phyloP scores from a whole-genome alignment of 202 grass and related monocot species.

The Bolboschoenoplectus hybrid region DNA sequence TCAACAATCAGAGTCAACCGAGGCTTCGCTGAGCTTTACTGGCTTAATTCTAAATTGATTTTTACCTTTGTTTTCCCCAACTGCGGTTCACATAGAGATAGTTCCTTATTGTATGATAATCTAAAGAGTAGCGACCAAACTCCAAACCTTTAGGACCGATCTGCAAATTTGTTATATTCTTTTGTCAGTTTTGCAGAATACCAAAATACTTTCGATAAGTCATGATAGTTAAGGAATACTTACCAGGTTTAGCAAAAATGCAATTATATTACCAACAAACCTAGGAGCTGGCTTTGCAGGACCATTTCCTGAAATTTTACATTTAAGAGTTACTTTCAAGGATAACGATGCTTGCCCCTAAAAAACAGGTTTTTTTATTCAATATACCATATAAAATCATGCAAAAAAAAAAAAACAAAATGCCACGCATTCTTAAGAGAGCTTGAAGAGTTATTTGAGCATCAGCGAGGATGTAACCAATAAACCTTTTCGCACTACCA shows the following conservation, averaged over 20 bases:
- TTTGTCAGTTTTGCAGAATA: constrained; percentile 29
- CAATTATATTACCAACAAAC: constrained; percentile 80
- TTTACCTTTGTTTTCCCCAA: constrained; percentile 78
- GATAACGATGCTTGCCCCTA: background rate
- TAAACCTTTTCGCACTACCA: background rate
- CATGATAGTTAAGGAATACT: constrained; percentile 20
- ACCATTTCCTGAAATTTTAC: constrained; percentile 62
- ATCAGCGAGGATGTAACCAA: background rate
- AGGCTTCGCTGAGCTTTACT: background rate
- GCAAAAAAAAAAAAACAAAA: background rate
- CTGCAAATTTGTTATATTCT: constrained; percentile 45
- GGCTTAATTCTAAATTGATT: background rate
- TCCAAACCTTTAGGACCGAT: constrained; percentile 88
- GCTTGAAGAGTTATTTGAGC: background rate
- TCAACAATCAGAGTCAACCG: background rate
- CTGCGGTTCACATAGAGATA: constrained; percentile 74
- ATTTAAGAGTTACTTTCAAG: background rate
- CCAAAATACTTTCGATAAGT: background rate
- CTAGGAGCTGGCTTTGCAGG: constrained; percentile 73
- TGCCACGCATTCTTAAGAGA: background rate
- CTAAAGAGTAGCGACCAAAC: constrained; percentile 89
- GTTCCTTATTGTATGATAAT: constrained; percentile 93
- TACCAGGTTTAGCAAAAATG: constrained; percentile 86
- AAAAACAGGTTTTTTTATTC: background rate
- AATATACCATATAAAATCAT: background rate